Evolutionary conservation across 805 yeast species (phyloP), one percentile per base, ranked within the genome.

Genomic region (Wilhelminamyces savonicus): DNA sequence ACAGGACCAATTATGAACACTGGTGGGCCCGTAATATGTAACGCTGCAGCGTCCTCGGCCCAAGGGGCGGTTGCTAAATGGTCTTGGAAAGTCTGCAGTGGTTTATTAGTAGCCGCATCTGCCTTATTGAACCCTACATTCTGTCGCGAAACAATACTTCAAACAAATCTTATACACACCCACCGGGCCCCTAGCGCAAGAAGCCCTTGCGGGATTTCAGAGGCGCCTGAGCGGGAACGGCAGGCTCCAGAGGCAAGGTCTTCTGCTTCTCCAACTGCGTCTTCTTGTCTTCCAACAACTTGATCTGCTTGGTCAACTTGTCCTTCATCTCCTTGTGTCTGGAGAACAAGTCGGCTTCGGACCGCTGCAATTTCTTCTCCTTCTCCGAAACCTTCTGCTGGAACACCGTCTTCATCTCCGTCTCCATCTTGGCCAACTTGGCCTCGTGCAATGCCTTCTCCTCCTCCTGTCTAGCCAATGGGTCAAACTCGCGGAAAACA

Each of bases 291-390:
- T 92, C 97, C 50, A 92, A 72, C 48, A 87, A 76, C 53, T 81
- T 82, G 43, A 90, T 76, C 62, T 90, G 96, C 57, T 82, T 82
- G 41, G 82, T 69, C 55, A 92, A 73, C 62, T 85, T 86, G 52
- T 90, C 97, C 62, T 90, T 90, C 90, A 90, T 88, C 59, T 92
- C 97, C 61, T 86, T 85, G 62, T 92, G 98, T 59, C 94, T 81
- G 23, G 92, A 75, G 56, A 90, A 90, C 52, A 92, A 74, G 60
- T 92, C 99, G 34, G 94, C 92, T 66, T 92, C 98, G 27, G 95
- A 85, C 63, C 85, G 84, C 66, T 88, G 95, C 53, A 92, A 74
- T 66, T 90, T 90, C 73, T 87, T 85, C 62, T 92, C 99, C 77
- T 92, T 94, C 62, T 88, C 96, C 35, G 82, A 68, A 19, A 92